phyloP scores from a whole-genome alignment of 495 filamentous ascomycete species.

The Tuber microsphaerosporum region DNA sequence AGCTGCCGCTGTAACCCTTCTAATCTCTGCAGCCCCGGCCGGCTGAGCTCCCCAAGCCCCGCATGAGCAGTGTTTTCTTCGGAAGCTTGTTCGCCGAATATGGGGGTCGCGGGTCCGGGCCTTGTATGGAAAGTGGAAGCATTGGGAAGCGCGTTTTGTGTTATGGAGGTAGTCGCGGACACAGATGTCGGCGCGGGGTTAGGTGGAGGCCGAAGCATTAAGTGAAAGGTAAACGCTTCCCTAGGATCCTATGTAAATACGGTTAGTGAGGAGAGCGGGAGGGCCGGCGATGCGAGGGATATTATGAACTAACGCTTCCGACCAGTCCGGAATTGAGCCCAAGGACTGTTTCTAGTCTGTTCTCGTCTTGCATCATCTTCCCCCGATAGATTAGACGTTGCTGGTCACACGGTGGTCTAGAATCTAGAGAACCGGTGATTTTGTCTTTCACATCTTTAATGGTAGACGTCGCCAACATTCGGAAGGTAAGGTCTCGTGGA shows the following conservation, averaged over 20 bases:
- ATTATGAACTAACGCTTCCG: constrained; percentile 20
- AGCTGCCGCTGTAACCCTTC: not conserved
- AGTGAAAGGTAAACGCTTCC: not conserved
- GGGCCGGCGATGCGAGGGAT: not conserved
- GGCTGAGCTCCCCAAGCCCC: not conserved
- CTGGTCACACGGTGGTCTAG: constrained; percentile 28
- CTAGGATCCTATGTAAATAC: not conserved
- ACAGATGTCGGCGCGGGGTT: not conserved
- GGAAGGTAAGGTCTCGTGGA: constrained; percentile 36
- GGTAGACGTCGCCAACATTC: constrained; percentile 31
- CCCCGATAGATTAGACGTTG: constrained; percentile 39
- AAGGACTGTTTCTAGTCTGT: constrained; percentile 23
- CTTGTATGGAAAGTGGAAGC: not conserved
- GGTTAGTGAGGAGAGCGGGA: not conserved
- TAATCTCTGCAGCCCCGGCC: not conserved
- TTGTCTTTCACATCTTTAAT: constrained; percentile 34
- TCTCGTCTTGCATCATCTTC: constrained; percentile 32
- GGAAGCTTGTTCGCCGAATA: not conserved
- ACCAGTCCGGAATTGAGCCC: constrained; percentile 26
- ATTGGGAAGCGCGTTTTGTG: not conserved
- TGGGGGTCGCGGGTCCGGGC: not conserved
- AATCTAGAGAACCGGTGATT: constrained; percentile 30
- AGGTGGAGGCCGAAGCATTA: not conserved
- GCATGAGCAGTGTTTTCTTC: not conserved
- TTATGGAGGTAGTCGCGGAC: not conserved